Evolutionary conservation across 371 early-diverging fungal genomes (phyloP).

Genomic region (Blakeslea trispora): DNA sequence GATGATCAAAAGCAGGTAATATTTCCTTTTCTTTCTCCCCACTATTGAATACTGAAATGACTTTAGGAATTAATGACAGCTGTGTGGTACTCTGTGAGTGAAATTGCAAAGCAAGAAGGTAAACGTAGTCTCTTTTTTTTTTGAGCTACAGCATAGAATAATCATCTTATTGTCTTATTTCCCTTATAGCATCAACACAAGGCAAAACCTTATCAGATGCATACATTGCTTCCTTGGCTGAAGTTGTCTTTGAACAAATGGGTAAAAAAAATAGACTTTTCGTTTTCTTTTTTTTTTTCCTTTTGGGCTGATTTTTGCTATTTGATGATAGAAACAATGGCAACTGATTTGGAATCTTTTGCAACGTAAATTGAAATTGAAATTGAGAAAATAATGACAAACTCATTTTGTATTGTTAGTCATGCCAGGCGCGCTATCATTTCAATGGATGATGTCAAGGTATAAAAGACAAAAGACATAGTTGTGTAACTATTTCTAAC

Average conservation of each 20-base stretch:
- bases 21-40: not conserved
- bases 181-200: constrained; percentile 2
- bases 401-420: constrained; percentile 1
- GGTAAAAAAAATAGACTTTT: constrained; percentile 2
- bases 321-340: constrained; percentile 19
- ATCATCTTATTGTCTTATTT: too few species aligned
- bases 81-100: constrained; percentile 18
- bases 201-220: constrained; percentile 19
- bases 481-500: not conserved
- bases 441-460: constrained; percentile 33
- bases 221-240: constrained; percentile 21
- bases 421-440: constrained; percentile 24
- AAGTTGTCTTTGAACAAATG: constrained; percentile 18
- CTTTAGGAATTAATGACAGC: constrained; percentile 14
- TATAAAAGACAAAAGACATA: constrained; percentile 5
- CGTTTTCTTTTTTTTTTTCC: not conserved
- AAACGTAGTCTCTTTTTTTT: not conserved
- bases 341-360: constrained; percentile 28
- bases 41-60: not conserved
- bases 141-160: not conserved
- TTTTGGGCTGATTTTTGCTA: not conserved
- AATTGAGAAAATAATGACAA: not conserved
- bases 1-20: not conserved
- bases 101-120: constrained; percentile 24
- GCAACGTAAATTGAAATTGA: constrained; percentile 17